Conservation (phyloP, 768 basidiomycete genomes). For the Pleurotus tuber-regium region DNA sequence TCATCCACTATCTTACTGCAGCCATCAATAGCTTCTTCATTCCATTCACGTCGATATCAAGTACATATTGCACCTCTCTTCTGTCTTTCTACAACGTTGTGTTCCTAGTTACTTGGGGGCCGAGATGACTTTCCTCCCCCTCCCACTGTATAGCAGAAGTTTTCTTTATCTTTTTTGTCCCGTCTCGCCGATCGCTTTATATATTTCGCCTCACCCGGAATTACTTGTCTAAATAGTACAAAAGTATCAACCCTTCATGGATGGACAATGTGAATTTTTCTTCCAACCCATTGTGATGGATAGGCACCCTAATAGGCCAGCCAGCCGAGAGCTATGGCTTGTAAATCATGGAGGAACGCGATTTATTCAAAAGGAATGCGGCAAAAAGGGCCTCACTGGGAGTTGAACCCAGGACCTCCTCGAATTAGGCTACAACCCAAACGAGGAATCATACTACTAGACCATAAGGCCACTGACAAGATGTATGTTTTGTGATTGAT, state of each 20-base stretch:
- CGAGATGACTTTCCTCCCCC: slow-evolving; percentile 23
- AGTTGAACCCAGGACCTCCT: slow-evolving; percentile 12
- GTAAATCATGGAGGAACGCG: background rate
- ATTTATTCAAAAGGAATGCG: background rate
- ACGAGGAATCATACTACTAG: slow-evolving; percentile 12
- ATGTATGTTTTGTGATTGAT: too few relatives aligned
- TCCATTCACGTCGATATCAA: slow-evolving; percentile 33
- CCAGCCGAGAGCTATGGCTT: background rate
- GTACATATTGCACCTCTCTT: slow-evolving; percentile 67
- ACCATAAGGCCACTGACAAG: slow-evolving; percentile 5
- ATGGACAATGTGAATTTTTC: background rate
- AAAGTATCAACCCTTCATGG: background rate
- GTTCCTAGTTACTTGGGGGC: slow-evolving; percentile 23
- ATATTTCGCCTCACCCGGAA: slow-evolving; percentile 29
- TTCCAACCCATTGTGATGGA: background rate
- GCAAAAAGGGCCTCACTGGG: slow-evolving; percentile 11
- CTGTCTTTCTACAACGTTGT: slow-evolving; percentile 38
- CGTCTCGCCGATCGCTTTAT: slow-evolving; percentile 39
- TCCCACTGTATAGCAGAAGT: slow-evolving; percentile 68
- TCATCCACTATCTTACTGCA: slow-evolving; percentile 7
- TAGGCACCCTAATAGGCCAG: too few relatives aligned
- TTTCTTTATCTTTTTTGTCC: slow-evolving; percentile 32
- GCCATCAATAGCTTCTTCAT: slow-evolving; percentile 59
- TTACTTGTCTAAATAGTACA: background rate
- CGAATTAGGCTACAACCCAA: slow-evolving; percentile 3